phyloP scores from a whole-genome alignment of 2,329 filamentous ascomycete genomes.

The Colletotrichum camelliae region DNA sequence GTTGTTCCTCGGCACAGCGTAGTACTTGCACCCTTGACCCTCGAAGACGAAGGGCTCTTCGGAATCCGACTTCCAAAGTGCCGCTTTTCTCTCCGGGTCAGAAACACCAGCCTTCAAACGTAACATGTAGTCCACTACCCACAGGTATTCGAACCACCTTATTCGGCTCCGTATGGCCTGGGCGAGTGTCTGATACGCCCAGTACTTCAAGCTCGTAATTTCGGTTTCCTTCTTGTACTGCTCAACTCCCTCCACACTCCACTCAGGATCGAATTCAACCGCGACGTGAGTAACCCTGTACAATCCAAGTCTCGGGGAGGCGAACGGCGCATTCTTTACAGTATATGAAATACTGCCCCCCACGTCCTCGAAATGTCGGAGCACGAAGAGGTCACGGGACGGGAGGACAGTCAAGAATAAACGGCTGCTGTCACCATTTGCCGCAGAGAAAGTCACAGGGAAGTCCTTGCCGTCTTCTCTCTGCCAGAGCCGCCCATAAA shows the following conservation, averaged over 20 bases:
- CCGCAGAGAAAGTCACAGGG: neutral
- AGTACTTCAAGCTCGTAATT: rapidly evolving
- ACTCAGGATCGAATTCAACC: neutral
- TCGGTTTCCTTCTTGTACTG: neutral
- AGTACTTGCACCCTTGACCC: neutral
- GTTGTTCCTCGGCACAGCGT: neutral
- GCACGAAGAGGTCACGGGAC: neutral
- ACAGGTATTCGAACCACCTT: neutral
- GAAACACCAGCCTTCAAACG: neutral
- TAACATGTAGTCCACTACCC: neutral
- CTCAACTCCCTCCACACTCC: neutral
- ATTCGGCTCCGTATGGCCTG: neutral
- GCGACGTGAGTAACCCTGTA: rapidly evolving
- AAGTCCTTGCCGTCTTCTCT: neutral
- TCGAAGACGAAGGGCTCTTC: neutral
- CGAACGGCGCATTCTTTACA: neutral
- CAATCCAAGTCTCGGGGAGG: rapidly evolving
- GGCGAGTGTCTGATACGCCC: rapidly evolving
- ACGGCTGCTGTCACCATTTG: neutral
- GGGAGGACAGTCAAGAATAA: neutral
- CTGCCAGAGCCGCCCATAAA: rapidly evolving
- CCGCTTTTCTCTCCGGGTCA: neutral
- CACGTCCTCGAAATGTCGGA: neutral
- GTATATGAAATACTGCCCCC: rapidly evolving
- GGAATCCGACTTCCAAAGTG: neutral